Base-by-base conservation (phyloP, 1,284 basidiomycete genomes). In the Trichosporon sp. region DNA sequence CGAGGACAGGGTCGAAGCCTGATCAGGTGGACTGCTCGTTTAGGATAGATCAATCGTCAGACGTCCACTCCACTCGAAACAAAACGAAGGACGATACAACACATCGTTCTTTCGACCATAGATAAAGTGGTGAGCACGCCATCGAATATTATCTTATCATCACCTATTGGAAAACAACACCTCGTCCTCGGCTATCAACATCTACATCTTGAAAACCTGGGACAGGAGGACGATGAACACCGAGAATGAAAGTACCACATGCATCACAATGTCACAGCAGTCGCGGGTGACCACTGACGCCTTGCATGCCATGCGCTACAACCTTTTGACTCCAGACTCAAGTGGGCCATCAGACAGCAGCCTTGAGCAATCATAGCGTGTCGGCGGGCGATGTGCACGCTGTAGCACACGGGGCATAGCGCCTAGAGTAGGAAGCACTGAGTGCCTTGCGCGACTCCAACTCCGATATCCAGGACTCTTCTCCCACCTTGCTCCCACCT, bases 91-190 rank as follows among this genome's bases (percentile, higher is more conserved):
- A 19, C 43, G 43, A 46, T 54, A 4, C 5, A 21, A 2, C 19
- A 26, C 19, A 26, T 19, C 16, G 32, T 32, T 63, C 31, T 12
- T 32, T 10, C 59, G 59, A 63, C 59, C 7, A 8, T 63, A 63
- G 59, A 63, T 63, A 63, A 63, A 32, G 37, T 63, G 59, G 59
- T 32, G 59, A 37, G 59, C 59, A 37, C 59, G 37, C 31, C 37
- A n/a, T 14, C 26, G 26, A 26, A 26, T 26, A 37, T 63, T 63
- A 63, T 63, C 59, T 63, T 63, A 63, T 63, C 59, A 63, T 63
- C 59, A 14, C 37, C 59, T 35, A n/a, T 63, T 63, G 59, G 32
- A 32, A 63, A 63, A 63, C 59, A 32, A 35, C 21, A n/a, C 32
- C 31, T 14, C 16, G 10, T 12, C 14, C 32, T 63, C 59, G 59